Percentiles rank a stretch among this genome's conserved stretches.
Evolutionary conservation across 2,329 filamentous ascomycete genomes (phyloP).

Genomic region (Fusarium sp.): DNA sequence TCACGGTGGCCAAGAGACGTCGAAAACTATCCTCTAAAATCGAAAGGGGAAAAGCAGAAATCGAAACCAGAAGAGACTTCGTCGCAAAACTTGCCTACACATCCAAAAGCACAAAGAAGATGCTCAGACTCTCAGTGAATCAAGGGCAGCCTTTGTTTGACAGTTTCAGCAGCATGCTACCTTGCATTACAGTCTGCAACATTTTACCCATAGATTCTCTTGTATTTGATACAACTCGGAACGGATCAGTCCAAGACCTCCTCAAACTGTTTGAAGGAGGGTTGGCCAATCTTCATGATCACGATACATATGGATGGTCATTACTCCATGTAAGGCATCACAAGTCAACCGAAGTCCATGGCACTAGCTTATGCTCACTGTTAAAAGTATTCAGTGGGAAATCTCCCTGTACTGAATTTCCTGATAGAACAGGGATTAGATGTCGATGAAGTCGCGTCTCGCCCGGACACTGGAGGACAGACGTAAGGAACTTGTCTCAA

Average conservation of each 20-base stretch:
- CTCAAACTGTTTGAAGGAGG: no score
- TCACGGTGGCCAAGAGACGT: background rate
- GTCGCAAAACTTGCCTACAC: background rate
- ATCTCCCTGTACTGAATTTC: no score
- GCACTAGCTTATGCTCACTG: no score
- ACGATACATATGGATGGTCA: no score
- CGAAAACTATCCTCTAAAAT: accelerated
- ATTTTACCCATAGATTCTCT: accelerated
- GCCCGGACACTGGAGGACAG: no score
- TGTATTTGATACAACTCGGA: accelerated
- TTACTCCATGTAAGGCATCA: no score
- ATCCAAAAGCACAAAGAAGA: background rate
- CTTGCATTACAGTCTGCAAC: accelerated
- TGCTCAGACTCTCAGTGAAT: background rate
- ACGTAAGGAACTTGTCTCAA: no score
- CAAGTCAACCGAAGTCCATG: no score
- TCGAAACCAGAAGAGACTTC: accelerated
- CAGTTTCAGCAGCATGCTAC: background rate
- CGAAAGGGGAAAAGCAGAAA: accelerated
- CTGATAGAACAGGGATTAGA: no score
- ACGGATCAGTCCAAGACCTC: accelerated
- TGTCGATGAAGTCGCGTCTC: no score
- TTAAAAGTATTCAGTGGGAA: no score
- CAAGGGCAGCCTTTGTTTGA: background rate
- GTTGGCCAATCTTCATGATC: no score